Base-by-base conservation (phyloP, 345 rosid genomes). In the Pugionium cornutum region DNA sequence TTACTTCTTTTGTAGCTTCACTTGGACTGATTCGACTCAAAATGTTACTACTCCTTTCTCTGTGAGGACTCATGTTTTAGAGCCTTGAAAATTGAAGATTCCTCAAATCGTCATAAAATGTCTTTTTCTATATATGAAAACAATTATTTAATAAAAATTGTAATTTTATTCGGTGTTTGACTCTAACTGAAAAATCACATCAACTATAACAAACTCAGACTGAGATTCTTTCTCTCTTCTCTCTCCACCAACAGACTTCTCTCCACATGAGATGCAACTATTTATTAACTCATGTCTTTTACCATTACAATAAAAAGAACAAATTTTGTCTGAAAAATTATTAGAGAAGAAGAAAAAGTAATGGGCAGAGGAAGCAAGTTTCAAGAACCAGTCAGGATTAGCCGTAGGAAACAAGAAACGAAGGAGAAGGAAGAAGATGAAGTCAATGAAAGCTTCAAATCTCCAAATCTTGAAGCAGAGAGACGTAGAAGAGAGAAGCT, bases 391-490 rank as follows among this genome's bases (percentile, higher is more conserved):
- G 46, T 32, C 3, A 72, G 6, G 41, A 47, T 4, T 4, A 60
- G 9, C 79, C 83, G 86, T 79, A 82, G 62, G 54, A 77, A 74
- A 54, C 78, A 79, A 63, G 65, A 73, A 58, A 77, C 64, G 7
- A 36, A 66, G 34, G 67, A 44, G 34, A 76, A 75, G 64, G 59
- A 25, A 6, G 69, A 64, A 1, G 57, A 71, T 30, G 85, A 78
- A 5, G 79, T 70, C 4, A 25, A 40, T 7, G 53, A 31, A 8
- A 64, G 30, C 27, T 88, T 30, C 81, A 88, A 77, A 73, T 90
- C 95, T 27, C 82, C 81, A 80, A 88, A 94, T 67, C 97, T 94
- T 34, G 41, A 74, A 3, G 91, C 96, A 0, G 97, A 94, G 83
- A 81, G 99, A 67, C 77, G 76, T 41, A 76, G 99, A 74, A 78